phyloP scores from a whole-genome alignment of 2,329 filamentous ascomycete species.

The Alternaria brassicicola region DNA sequence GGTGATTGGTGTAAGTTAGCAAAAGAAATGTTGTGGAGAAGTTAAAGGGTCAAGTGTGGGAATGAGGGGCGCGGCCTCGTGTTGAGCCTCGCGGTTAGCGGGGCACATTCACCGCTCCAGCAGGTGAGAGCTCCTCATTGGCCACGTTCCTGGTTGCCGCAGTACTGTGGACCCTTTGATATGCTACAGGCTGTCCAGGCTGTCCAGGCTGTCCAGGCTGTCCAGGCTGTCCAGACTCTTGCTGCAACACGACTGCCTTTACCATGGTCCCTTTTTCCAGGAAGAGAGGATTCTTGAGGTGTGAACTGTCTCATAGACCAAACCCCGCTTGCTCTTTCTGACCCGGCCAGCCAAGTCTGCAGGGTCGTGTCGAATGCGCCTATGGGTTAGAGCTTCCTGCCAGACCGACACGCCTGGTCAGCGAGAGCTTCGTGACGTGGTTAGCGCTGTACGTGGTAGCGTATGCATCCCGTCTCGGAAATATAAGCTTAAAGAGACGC shows the following conservation, averaged over 20 bases:
- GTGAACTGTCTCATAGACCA: constrained; percentile 9
- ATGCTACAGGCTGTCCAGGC: constrained; percentile 12
- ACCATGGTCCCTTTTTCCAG: not conserved
- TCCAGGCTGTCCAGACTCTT: constrained; percentile 13
- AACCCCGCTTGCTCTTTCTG: constrained; percentile 14
- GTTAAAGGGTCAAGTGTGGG: constrained; percentile 15
- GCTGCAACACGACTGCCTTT: constrained; percentile 6
- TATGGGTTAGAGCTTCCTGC: not conserved
- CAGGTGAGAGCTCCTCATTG: constrained; percentile 14
- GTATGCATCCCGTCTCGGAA: constrained; percentile 1
- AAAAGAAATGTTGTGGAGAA: constrained; percentile 17
- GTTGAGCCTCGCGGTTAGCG: constrained; percentile 31
- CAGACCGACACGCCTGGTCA: not conserved
- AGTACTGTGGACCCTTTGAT: constrained; percentile 11
- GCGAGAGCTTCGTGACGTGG: constrained; percentile 12
- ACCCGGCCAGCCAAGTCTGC: not conserved
- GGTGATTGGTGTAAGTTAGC: constrained; percentile 3
- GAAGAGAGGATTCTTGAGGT: not conserved
- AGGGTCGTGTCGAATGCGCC: not conserved
- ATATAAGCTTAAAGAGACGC: constrained; percentile 1
- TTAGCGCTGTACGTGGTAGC: constrained; percentile 10
- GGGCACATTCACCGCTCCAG: constrained; percentile 34
- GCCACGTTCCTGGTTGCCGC: constrained; percentile 27
- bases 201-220: constrained; percentile 19
- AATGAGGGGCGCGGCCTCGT: constrained; percentile 20